Evolutionary conservation across 2,329 filamentous ascomycete species (phyloP), one percentile per base, ranked within the genome.

Genomic region (Macrophomina pseudophaseolina): DNA sequence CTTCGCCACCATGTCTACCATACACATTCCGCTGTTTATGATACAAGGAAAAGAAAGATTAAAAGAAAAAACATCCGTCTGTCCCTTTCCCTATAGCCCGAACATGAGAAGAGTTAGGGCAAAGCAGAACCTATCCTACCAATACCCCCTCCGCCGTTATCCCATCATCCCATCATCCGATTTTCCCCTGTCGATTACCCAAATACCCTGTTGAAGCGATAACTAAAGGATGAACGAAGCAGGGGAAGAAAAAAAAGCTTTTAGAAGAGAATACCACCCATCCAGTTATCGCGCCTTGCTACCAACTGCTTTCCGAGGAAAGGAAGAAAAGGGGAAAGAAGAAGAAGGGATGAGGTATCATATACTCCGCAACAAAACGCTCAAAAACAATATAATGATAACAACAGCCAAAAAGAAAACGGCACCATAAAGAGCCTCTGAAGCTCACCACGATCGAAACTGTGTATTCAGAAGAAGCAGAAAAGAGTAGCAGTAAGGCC

Each of bases 281-380:
- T n/a, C 42, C 42, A 44, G 7, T 44, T 44, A 44, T n/a, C 42
- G 16, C 42, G 42, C 42, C 35, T 12, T 38, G 35, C 35, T 38
- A 38, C 49, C 32, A n/a, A 53, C n/a, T 32, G 49, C 30, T 16
- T 23, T 2, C 23, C 23, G 23, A 23, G 23, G 7, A 38, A 54
- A 18, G 2, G 33, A 40, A 18, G 32, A 40, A 14, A 28, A 16
- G 32, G n/a, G 23, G 28, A 33, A 44, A 9, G 18, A 49, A 58
- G 30, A 40, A 18, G 30, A 49, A 40, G 35, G 52, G 64, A 52
- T 23, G 28, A 52, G 54, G 44, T 60, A 56, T 60, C 53, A 59
- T 59, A 44, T 60, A 60, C 60, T 64, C 48, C 23, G 48, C 60
- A 49, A 40, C 14, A n/a, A 3, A 52, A 53, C 46, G 49, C 48